Evolutionary conservation across 2,329 filamentous ascomycete species (phyloP).

Genomic region (Proliferodiscus dingleyae): DNA sequence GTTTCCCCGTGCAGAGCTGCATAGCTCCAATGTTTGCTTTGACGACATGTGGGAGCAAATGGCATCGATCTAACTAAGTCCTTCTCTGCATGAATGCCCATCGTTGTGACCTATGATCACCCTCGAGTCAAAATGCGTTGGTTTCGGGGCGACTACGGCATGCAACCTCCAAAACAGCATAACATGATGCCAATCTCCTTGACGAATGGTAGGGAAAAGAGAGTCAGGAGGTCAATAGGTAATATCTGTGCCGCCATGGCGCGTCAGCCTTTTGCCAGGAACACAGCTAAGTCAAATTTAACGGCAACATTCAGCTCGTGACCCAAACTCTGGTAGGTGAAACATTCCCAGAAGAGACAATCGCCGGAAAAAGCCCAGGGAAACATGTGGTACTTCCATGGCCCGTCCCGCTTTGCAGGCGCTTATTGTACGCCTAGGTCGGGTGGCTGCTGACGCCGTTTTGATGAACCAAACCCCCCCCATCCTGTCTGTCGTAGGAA

Average conservation of each 20-base stretch:
- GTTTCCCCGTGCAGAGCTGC: constrained; percentile 5
- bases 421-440: not conserved
- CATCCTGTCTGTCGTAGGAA: too few relatives aligned
- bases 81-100: too few relatives aligned
- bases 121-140: not conserved
- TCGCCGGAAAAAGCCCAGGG: too few relatives aligned
- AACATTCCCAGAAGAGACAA: too few relatives aligned
- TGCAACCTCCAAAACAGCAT: not conserved
- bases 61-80: not conserved
- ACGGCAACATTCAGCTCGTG: too few relatives aligned
- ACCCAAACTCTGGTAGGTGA: too few relatives aligned
- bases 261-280: constrained; percentile 6
- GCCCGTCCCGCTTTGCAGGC: constrained; percentile 3
- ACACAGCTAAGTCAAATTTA: not conserved
- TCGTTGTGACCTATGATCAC: not conserved
- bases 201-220: not conserved
- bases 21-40: constrained; percentile 3
- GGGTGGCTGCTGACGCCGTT: too few relatives aligned
- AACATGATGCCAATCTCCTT: not conserved
- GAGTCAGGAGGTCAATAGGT: not conserved
- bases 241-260: constrained; percentile 1
- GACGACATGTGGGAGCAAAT: not conserved
- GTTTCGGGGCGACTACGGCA: not conserved
- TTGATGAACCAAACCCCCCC: too few relatives aligned
- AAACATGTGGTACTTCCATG: not conserved